Percentiles rank a stretch among this genome's conserved stretches.
These are phyloP conservation scores for Candida glucosophila DNA, from an alignment of 1,139 yeast species.

Conservation along the genomic window DNA sequence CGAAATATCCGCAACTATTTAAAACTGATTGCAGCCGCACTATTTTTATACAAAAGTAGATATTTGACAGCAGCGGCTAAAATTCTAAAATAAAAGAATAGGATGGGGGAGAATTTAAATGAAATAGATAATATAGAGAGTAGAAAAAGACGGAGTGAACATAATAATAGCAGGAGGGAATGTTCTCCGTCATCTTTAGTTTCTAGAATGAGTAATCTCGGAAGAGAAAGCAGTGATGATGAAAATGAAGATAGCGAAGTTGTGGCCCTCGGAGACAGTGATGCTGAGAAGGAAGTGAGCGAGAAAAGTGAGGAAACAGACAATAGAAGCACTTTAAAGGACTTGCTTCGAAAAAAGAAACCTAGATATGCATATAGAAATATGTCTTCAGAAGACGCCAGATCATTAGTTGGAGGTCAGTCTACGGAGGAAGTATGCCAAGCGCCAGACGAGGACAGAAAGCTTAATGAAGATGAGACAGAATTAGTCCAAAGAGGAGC, in stretches of 20 bases:
- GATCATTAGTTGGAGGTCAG: slow-evolving; percentile 35
- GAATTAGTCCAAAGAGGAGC: slow-evolving; percentile 3
- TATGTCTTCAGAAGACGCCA: slow-evolving; percentile 24
- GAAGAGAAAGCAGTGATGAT: too few relatives aligned
- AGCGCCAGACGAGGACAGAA: slow-evolving; percentile 2
- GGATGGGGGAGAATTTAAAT: neutral
- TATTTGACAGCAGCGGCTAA: too few relatives aligned
- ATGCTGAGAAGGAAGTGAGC: slow-evolving; percentile 1
- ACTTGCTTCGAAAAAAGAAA: too few relatives aligned
- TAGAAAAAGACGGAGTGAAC: too few relatives aligned
- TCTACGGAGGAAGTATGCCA: slow-evolving; percentile 9
- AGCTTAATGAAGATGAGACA: slow-evolving; percentile 1
- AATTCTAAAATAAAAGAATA: too few relatives aligned
- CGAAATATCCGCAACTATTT: too few relatives aligned
- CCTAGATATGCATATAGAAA: slow-evolving; percentile 4
- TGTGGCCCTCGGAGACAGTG: slow-evolving; percentile 1
- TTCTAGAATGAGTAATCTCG: too few relatives aligned
- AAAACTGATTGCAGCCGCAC: too few relatives aligned
- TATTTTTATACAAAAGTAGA: too few relatives aligned
- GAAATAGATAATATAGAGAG: slow-evolving; percentile 1
- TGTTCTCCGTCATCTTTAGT: too few relatives aligned
- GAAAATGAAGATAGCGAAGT: neutral
- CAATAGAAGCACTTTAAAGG: too few relatives aligned
- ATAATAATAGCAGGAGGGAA: too few relatives aligned
- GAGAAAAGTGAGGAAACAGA: slow-evolving; percentile 1